Evolutionary conservation across 805 yeast species (phyloP), one percentile per base, ranked within the genome.

Genomic region (Ogataea ganodermae): DNA sequence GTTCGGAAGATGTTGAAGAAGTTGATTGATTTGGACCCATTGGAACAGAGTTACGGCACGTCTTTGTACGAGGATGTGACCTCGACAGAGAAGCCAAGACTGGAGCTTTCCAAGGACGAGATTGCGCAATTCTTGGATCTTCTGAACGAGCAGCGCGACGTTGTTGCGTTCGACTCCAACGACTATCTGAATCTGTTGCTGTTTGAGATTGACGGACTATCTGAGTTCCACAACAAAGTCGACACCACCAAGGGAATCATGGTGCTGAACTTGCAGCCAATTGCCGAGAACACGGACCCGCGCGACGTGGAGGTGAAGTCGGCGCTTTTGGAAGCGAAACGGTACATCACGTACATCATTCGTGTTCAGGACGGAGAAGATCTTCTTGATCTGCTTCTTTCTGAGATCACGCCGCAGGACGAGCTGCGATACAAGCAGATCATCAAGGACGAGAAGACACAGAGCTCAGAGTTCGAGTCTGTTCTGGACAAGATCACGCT

Each of bases 311-410:
- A 72, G 5, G 32, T 28, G 43, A 58, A 48, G 46, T 48, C 85
- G 5, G 67, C 88, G 24, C 71, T 84, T 58, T 76, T 89, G 44
- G 90, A 89, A 60, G 89, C 86, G 0, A 92, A 92, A 63, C 73
- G 96, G 52, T 85, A 90, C 55, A 69, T 91, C n/a, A 68, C 86
- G 13, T 89, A 89, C 60, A 81, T 92, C 59, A 80, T 91, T 52
- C 82, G 90, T 54, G 87, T 94, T 5, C 97, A 94, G 70, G 83
- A 81, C 52, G 73, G 92, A 38, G 76, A 84, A 45, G 92, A 86
- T 42, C 67, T 89, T 45, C 51, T 65, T 22, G 69, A 62, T 38
- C 24, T 63, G 13, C 65, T 89, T 42, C 74, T 86, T 8, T 78
- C 83, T 3, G 86, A 85, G 3, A 88, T 87, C 24, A 71, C 74